A percentile compares a stretch with the other conserved stretches of the same genome.
These are phyloP conservation scores for Beauveria rudraprayagi DNA, from an alignment of 2,329 filamentous ascomycete species.

Conservation along the genomic window DNA sequence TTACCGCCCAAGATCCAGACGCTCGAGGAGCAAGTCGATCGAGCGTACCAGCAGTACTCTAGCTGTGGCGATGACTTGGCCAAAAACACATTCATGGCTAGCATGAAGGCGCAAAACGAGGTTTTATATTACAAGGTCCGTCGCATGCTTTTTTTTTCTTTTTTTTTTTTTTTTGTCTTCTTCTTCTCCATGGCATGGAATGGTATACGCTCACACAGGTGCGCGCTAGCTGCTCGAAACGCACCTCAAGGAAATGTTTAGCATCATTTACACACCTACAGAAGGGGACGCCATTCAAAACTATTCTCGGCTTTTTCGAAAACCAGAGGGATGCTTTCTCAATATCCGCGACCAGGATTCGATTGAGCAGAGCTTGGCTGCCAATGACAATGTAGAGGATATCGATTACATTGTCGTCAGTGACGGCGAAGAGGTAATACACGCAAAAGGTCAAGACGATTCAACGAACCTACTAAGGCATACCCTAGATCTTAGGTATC, in stretches of 20 bases:
- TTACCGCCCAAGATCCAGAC: conserved; percentile 66
- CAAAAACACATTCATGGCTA: conserved; percentile 84
- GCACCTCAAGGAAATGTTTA: conserved; percentile 81
- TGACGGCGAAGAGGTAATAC: conserved; percentile 43
- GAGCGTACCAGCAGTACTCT: conserved; percentile 75
- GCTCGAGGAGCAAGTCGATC: conserved; percentile 64
- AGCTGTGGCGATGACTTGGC: conserved; percentile 55
- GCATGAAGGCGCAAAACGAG: conserved; percentile 76
- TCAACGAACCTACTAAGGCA: no score
- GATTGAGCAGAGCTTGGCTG: conserved; percentile 57
- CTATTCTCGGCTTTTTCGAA: conserved; percentile 69
- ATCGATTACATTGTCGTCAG: conserved; percentile 86
- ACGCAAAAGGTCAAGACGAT: no score
- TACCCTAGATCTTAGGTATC: conserved; percentile 62
- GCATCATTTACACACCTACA: conserved; percentile 84
- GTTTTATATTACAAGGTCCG: conserved; percentile 61
- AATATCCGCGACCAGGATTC: conserved; percentile 62
- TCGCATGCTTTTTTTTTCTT: no score
- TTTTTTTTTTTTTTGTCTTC: no score
- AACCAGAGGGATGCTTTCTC: conserved; percentile 73
- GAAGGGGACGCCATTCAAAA: conserved; percentile 84
- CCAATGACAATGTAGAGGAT: conserved; percentile 63
- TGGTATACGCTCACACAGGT: neutral
- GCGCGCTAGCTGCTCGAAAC: conserved; percentile 56
- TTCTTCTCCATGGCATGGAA: no score